Conservation (phyloP, 148 eudicot species). For the Rhododendron ferrugineum region DNA sequence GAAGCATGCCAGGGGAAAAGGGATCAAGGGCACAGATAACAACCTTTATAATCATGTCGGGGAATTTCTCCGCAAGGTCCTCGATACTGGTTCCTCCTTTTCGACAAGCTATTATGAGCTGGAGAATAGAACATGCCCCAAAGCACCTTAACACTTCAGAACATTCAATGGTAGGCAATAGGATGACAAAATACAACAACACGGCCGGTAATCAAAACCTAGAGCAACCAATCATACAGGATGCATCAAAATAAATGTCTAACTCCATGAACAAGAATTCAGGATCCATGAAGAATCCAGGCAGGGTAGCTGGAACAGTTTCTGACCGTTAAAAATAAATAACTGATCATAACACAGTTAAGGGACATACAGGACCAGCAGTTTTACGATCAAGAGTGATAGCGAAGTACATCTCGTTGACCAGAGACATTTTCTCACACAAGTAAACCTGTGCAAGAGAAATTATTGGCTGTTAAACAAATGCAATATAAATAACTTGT, state of each 20-base stretch:
- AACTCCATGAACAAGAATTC: too few species aligned
- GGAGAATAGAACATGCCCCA: conserved; percentile 13
- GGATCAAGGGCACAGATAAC: neutral
- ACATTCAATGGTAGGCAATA: neutral
- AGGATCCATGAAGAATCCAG: too few species aligned
- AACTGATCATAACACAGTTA: neutral
- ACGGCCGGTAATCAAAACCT: neutral
- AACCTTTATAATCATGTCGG: conserved; percentile 96
- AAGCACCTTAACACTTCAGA: neutral
- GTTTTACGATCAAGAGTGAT: conserved; percentile 85
- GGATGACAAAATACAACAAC: neutral
- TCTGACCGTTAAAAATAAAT: too few species aligned
- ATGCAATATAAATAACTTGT: neutral
- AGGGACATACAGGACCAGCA: conserved; percentile 85
- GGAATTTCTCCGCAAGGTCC: conserved; percentile 95
- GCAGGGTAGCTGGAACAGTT: too few species aligned
- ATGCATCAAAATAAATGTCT: conserved; percentile 5
- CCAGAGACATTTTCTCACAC: conserved; percentile 79
- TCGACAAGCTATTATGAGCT: conserved; percentile 89
- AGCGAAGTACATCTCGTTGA: conserved; percentile 96
- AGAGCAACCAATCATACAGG: neutral
- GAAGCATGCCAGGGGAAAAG: neutral
- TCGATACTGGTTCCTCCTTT: conserved; percentile 98
- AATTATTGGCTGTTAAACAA: neutral
- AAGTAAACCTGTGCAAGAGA: conserved; percentile 60